Base-by-base conservation (phyloP, 352 stramenopile species). In the Pythium insidiosum region DNA sequence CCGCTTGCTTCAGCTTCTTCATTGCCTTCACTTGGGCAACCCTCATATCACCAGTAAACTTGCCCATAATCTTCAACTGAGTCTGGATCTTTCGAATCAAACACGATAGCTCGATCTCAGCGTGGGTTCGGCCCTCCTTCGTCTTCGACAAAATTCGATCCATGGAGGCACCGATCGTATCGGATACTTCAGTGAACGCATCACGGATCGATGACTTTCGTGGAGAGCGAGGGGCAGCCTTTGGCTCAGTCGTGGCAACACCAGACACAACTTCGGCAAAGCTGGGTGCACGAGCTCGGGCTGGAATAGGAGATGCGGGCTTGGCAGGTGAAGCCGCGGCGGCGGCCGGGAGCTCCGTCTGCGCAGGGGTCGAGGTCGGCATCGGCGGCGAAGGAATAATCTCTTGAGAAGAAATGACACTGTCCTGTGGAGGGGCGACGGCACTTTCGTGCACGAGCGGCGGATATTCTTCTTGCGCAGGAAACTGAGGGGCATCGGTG, bases 21-120 rank as follows among this genome's bases (percentile, higher is more conserved):
- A 61, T 43, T 18, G 63, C 66, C 31, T 59, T 50, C 33, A 67
- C 53, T 38, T 73, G 62, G 21, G 70, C 62, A 10, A 63, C 45
- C 13, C 63, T 56, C 26, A 73, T 64, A 16, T 43, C 58, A 22
- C 40, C 57, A 38, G 45, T 70, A n/a, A 62, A 61, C 9, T 53
- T 58, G 1, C 63, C 59, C 63, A 73, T 69, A 31, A 73, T 48
- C 38, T 65, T 70, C 38, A 73, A 50, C 45, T 70, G 63, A 5
- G 57, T 53, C 40, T 68, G 56, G 38, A 73, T 70, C 39, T 64
- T 64, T 20, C 58, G 60, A 23, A 73, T 48, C 15, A 73, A 20
- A 20, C 56, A 62, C 29, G 57, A 58, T 20, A 73, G 49, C 40
- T 73, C 59, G 7, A 73, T 50, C 23, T 73, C 63, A 3, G 46